These are phyloP conservation scores for Pisolithus tinctorius DNA, from an alignment of 768 basidiomycete genomes.

Conservation along the genomic window DNA sequence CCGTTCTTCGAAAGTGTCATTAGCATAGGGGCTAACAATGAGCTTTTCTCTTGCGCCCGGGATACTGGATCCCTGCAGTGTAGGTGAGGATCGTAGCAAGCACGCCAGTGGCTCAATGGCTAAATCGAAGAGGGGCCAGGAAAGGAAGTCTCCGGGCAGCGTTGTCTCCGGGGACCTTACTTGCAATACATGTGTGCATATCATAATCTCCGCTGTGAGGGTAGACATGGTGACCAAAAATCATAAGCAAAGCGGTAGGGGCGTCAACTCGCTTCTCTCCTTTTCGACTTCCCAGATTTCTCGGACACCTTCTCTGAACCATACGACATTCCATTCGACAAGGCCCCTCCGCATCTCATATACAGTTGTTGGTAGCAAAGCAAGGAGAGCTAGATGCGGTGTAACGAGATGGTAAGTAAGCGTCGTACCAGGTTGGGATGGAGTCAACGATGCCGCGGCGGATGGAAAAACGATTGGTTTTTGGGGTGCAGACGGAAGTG, in stretches of 20 bases:
- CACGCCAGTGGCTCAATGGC: background rate
- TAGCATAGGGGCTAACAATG: background rate
- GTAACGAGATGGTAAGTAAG: constrained; percentile 81
- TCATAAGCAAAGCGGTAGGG: background rate
- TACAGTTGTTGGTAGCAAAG: constrained; percentile 64
- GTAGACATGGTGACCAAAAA: too few species aligned
- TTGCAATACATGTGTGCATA: too few species aligned
- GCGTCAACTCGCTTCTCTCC: constrained; percentile 29
- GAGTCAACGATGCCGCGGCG: constrained; percentile 56
- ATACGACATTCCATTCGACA: constrained; percentile 83
- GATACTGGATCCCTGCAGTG: background rate
- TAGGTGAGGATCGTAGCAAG: background rate
- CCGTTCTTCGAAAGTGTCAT: background rate
- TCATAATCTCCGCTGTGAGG: too few species aligned
- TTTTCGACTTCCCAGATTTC: constrained; percentile 76
- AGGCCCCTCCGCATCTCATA: constrained; percentile 69
- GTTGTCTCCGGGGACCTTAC: too few species aligned
- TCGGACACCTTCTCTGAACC: constrained; percentile 75
- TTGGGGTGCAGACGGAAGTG: constrained; percentile 5
- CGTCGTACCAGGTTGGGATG: constrained; percentile 59
- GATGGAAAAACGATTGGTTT: constrained; percentile 61
- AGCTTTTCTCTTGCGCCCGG: background rate
- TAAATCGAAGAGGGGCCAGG: background rate
- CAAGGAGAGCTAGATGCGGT: constrained; percentile 61
- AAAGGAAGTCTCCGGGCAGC: background rate